Evolutionary conservation across 1,139 yeast genomes (phyloP).

Genomic region (Arxiozyma bovina): DNA sequence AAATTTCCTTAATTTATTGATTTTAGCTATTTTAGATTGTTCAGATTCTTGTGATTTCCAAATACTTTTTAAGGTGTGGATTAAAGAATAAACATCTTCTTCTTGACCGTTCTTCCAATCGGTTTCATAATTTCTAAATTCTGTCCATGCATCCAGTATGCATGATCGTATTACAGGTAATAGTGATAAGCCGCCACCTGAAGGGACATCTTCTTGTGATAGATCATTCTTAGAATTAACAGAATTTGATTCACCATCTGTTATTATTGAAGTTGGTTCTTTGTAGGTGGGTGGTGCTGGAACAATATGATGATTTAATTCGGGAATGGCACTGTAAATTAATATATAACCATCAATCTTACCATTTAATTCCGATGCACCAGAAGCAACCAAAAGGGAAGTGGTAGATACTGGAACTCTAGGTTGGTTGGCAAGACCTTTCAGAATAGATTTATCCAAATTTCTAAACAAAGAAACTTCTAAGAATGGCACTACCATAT

Average conservation of each 20-base stretch:
- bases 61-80: slow-evolving; percentile 47
- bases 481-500: slow-evolving; percentile 60
- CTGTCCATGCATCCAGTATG: slow-evolving; percentile 66
- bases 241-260: slow-evolving; percentile 16
- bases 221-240: background rate
- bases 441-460: slow-evolving; percentile 49
- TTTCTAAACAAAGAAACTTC: slow-evolving; percentile 61
- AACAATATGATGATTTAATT: slow-evolving; percentile 27
- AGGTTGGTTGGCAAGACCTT: slow-evolving; percentile 59
- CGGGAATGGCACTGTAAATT: slow-evolving; percentile 61
- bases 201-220: slow-evolving; percentile 8
- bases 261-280: background rate
- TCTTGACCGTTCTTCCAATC: slow-evolving; percentile 58
- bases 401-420: slow-evolving; percentile 54
- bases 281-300: slow-evolving; percentile 42
- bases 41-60: slow-evolving; percentile 36
- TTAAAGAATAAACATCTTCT: slow-evolving; percentile 53
- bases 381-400: slow-evolving; percentile 65
- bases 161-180: slow-evolving; percentile 45
- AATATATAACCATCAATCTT: slow-evolving; percentile 64
- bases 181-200: slow-evolving; percentile 38
- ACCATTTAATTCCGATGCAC: slow-evolving; percentile 69
- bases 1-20: slow-evolving; percentile 21
- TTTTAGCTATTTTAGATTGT: slow-evolving; percentile 9
- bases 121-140: slow-evolving; percentile 45